phyloP scores from a whole-genome alignment of 495 filamentous ascomycete genomes.

The Aspergillus carlsbadensis region DNA sequence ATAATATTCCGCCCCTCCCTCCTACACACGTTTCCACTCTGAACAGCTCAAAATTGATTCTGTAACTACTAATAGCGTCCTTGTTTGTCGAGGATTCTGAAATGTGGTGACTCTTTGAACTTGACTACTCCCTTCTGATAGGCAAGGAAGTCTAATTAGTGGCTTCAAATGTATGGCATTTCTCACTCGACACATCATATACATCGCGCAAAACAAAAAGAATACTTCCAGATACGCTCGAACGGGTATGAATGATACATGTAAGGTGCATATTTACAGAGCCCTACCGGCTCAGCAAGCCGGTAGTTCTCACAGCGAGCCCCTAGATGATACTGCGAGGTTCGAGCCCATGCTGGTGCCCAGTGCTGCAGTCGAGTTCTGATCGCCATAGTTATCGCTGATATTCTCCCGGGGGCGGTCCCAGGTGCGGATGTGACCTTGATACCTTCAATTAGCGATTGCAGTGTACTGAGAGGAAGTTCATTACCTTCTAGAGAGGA shows the following conservation, averaged over 20 bases:
- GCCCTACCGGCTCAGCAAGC: background rate
- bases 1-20: constrained; percentile 1
- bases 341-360: constrained; percentile 23
- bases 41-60: no score
- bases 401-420: constrained; percentile 68
- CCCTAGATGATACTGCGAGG: constrained; percentile 18
- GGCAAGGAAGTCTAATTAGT: no score
- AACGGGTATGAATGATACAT: constrained; percentile 13
- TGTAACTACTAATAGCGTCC: no score
- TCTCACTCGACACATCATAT: no score
- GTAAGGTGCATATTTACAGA: constrained; percentile 8
- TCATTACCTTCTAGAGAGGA: constrained; percentile 75
- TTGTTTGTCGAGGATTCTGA: no score
- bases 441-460: constrained; percentile 13
- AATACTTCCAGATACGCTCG: background rate
- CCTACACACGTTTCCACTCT: no score
- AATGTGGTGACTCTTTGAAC: no score
- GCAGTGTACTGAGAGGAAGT: constrained; percentile 4
- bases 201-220: background rate
- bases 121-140: background rate
- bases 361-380: constrained; percentile 19
- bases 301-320: constrained; percentile 16
- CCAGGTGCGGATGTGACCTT: constrained; percentile 89
- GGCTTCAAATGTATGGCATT: no score
- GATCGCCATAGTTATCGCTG: constrained; percentile 24